These are phyloP conservation scores for Blattamonas nauphoetae DNA, from an alignment of 78 protist species.

Conservation along the genomic window DNA sequence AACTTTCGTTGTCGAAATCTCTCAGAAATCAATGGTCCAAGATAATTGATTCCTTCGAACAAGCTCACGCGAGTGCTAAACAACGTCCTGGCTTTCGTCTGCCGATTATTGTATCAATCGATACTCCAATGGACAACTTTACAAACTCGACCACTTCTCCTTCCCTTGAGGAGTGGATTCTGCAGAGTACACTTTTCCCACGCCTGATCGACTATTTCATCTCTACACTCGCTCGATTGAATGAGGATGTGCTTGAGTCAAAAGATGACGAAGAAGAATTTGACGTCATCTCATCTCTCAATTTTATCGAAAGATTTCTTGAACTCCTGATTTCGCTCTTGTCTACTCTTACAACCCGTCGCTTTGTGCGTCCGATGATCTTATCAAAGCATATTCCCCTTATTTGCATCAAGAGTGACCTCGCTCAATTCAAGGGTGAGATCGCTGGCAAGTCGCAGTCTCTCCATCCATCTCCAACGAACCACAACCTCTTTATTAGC, in stretches of 20 bases:
- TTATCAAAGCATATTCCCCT: conserved; percentile 49
- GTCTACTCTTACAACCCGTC: conserved; percentile 76
- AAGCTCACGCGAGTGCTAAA: not conserved
- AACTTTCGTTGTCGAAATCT: not conserved
- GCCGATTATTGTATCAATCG: not conserved
- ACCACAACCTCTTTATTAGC: conserved; percentile 24
- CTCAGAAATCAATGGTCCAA: not conserved
- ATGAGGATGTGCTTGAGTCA: not conserved
- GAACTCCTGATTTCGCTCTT: conserved; percentile 60
- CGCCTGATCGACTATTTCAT: conserved; percentile 2
- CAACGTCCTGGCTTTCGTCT: no score
- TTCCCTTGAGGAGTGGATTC: not conserved
- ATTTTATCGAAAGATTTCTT: conserved; percentile 14
- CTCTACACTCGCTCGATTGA: not conserved
- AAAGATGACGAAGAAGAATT: not conserved
- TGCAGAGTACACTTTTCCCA: conserved; percentile 10
- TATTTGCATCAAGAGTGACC: not conserved
- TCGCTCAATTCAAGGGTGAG: not conserved
- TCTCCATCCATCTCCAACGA: not conserved
- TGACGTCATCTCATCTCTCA: not conserved
- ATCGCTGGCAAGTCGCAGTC: not conserved
- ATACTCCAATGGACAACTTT: not conserved
- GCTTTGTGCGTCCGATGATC: conserved; percentile 50
- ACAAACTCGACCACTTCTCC: not conserved
- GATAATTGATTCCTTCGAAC: not conserved